These are phyloP conservation scores for Jaenimonas drosophilae DNA, from an alignment of 208 protist genomes.

Conservation along the genomic window DNA sequence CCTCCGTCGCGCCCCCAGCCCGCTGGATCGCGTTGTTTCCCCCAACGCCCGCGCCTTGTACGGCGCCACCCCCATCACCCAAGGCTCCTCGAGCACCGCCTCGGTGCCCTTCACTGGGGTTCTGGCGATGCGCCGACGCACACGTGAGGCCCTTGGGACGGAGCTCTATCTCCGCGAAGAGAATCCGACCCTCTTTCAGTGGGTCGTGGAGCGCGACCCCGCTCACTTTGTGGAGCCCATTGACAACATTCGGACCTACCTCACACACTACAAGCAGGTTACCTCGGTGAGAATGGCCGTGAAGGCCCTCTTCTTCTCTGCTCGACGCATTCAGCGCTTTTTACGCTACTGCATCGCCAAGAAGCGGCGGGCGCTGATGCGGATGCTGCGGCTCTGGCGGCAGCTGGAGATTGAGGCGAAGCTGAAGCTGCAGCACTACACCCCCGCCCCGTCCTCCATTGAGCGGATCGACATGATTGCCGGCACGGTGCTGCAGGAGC, in stretches of 20 bases:
- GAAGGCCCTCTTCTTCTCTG: conserved; percentile 14
- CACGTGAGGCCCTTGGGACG: conserved; percentile 5
- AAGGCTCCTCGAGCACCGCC: background rate
- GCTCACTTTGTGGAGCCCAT: conserved; percentile 6
- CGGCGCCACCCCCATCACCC: background rate
- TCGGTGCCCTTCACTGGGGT: no score
- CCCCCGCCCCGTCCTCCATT: conserved; percentile 21
- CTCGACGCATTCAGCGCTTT: conserved; percentile 52
- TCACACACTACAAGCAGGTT: conserved; percentile 19
- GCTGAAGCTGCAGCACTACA: conserved; percentile 48
- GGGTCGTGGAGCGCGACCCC: conserved; percentile 17
- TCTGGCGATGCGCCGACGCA: background rate
- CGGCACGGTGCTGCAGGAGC: conserved; percentile 60
- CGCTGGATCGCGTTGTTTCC: no score
- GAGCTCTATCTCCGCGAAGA: conserved; percentile 17
- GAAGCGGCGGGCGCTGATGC: conserved; percentile 40
- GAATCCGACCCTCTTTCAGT: conserved; percentile 30
- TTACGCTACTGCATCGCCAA: conserved; percentile 40
- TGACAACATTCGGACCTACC: conserved; percentile 9
- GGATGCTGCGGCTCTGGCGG: conserved; percentile 56
- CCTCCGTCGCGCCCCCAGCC: no score
- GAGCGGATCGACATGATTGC: conserved; percentile 58
- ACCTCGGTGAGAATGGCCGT: conserved; percentile 9
- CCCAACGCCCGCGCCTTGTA: background rate
- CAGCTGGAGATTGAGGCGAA: conserved; percentile 54